Evolutionary conservation across 768 basidiomycete genomes (phyloP), one percentile per base, ranked within the genome.

Genomic region (Suillus paluster): DNA sequence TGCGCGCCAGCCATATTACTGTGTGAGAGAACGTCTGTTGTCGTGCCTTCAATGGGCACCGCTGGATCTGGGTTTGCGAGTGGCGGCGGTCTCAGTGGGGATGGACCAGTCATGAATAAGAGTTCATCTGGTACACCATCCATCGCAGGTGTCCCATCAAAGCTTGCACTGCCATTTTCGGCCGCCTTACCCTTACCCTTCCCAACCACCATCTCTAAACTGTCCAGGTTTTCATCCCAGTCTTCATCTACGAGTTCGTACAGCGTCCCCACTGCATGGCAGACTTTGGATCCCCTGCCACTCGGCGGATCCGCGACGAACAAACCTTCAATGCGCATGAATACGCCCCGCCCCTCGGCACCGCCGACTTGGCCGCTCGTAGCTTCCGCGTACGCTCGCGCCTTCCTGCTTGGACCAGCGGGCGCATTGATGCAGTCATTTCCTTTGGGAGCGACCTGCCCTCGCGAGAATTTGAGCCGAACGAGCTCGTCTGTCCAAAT

Each of bases 401-500:
- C 64, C 33, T 68, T 70, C 57, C 42, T 71, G 15, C 76, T 77
- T 21, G 88, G 86, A 9, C 87, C 87, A 21, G 90, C 83, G 1
- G 91, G 87, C 1, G 87, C 75, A 3, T 80, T 73, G 45, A 94
- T 87, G 61, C 84, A 72, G 49, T 82, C 80, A 2, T 83, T 81
- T 23, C 92, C 91, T 41, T 79, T 67, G 7, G 91, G 90, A 14
- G 90, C 90, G 60, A 93, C 79, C 63, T 85, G 85, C 38, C 80
- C 77, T 42, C 91, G 83, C 1, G 87, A 83, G 27, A 90, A 74
- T 68, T 92, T 92, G 54, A 97, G 79, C 25, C 94, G 85, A 41
- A 95, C 84, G 59, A 95, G 83, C 64, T 97, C 94, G 62, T 90
- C 91, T 5, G 83, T 79, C 94, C 94, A 97, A 58, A 95, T 91